Evolutionary conservation across 768 basidiomycete species (phyloP), one percentile per base, ranked within the genome.

Genomic region (Phlegmacium glaucopus): DNA sequence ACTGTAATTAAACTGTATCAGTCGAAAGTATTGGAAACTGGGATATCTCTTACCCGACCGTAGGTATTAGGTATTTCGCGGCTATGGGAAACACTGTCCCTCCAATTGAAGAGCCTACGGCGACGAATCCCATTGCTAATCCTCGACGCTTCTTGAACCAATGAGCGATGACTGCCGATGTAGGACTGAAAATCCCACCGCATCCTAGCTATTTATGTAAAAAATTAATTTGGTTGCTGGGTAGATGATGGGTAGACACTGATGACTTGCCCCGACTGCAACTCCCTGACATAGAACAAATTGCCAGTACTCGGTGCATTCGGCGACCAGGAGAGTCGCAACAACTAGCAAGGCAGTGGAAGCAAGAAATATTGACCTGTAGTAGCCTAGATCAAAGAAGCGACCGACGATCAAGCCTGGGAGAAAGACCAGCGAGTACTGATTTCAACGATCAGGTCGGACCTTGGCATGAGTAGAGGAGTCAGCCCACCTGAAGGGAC

Each of bases 271-370:
- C 16, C 88, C 88, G 10, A 81, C 63, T 0, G 75, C 76, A 30
- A 90, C 55, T 0, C 88, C 88, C 61, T 90, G 88, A 49, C 79
- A 87, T 1, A 90, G 72, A 17, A 90, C 56, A 54, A 90, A 85
- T 6, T 90, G 85, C 89, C 88, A 90, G 56, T 82, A 90, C 47
- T 74, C 49, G 9, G 67, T 83, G 58, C 89, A 90, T 67, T 90
- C 71, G 0, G 85, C 85, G 6, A 76, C 68, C n/a, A 90, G 68
- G 55, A 90, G 79, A 0, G 82, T 83, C 26, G 78, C 72, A 0
- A 65, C 50, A 3, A 90, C 64, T 6, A 87, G 61, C 13, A 80
- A 37, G 12, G 65, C 67, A 44, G 80, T 82, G 1, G 77, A 75
- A 1, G 66, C 32, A 7, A 76, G 53, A 26, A 77, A 70, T 6